phyloP scores from a whole-genome alignment of 345 rosid genomes.

The Brassica rapa region DNA sequence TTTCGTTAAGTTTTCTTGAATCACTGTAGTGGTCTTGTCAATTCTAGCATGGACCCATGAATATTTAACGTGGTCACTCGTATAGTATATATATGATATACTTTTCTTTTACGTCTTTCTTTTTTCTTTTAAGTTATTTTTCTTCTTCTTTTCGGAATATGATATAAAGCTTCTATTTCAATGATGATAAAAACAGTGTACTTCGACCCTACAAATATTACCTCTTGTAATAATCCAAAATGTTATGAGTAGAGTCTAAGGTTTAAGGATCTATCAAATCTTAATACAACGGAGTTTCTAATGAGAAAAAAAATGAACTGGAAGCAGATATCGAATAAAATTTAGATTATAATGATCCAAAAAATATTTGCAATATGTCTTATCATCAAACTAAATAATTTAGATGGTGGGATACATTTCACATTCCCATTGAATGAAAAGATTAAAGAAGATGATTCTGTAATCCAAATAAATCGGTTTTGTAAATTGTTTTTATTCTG shows the following conservation, averaged over 20 bases:
- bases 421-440: slow-evolving; percentile 19
- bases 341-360: neutral
- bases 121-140: slow-evolving; percentile 11
- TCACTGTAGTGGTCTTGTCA: slow-evolving; percentile 42
- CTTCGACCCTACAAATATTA: slow-evolving; percentile 29
- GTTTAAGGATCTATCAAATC: slow-evolving; percentile 37
- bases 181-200: slow-evolving; percentile 35
- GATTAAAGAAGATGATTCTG: slow-evolving; percentile 30
- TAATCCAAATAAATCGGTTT: slow-evolving; percentile 25
- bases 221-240: slow-evolving; percentile 24
- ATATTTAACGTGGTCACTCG: slow-evolving; percentile 41
- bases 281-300: neutral
- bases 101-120: slow-evolving; percentile 24
- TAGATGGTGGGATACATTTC: slow-evolving; percentile 30
- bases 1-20: slow-evolving; percentile 17
- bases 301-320: neutral
- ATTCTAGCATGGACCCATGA: slow-evolving; percentile 44
- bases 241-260: slow-evolving; percentile 21
- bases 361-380: neutral
- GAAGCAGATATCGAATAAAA: neutral
- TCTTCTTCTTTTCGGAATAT: slow-evolving; percentile 6
- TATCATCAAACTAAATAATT: neutral
- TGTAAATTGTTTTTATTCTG: slow-evolving; percentile 27
- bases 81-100: slow-evolving; percentile 34
- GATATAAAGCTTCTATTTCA: slow-evolving; percentile 30